Conservation (phyloP, 495 filamentous ascomycete species). For the Aspergillus taichungensis region DNA sequence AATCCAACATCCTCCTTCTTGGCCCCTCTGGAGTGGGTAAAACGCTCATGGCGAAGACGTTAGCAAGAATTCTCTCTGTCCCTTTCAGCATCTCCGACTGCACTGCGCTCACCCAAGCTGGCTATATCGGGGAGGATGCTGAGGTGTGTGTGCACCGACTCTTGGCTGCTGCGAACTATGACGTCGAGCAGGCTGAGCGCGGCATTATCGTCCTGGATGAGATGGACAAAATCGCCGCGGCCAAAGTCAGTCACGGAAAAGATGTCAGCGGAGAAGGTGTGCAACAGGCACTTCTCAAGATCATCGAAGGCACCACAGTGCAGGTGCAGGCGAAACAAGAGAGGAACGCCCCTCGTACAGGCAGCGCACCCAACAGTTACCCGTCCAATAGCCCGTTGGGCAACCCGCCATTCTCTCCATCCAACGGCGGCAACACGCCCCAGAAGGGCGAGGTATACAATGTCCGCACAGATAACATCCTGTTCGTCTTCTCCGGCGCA, state of each 20-base stretch:
- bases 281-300: conserved; percentile 90
- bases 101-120: conserved; percentile 92
- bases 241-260: conserved; percentile 59
- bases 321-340: conserved; percentile 78
- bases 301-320: conserved; percentile 91
- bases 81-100: conserved; percentile 98
- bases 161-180: conserved; percentile 82
- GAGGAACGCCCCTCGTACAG: conserved; percentile 42
- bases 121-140: conserved; percentile 94
- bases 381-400: conserved; percentile 43
- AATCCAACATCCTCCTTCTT: conserved; percentile 89
- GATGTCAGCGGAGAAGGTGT: conserved; percentile 92
- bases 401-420: conserved; percentile 31
- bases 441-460: conserved; percentile 80
- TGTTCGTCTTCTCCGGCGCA: conserved; percentile 93
- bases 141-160: conserved; percentile 88
- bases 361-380: conserved; percentile 33
- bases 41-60: conserved; percentile 84
- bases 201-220: conserved; percentile 96
- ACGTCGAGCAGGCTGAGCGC: conserved; percentile 73
- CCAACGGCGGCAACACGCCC: conserved; percentile 27
- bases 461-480: conserved; percentile 87
- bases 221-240: conserved; percentile 88
- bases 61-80: conserved; percentile 74
- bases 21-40: conserved; percentile 95